Evolutionary conservation across 1,139 yeast genomes (phyloP).

Genomic region (Debaryomyces udenii): DNA sequence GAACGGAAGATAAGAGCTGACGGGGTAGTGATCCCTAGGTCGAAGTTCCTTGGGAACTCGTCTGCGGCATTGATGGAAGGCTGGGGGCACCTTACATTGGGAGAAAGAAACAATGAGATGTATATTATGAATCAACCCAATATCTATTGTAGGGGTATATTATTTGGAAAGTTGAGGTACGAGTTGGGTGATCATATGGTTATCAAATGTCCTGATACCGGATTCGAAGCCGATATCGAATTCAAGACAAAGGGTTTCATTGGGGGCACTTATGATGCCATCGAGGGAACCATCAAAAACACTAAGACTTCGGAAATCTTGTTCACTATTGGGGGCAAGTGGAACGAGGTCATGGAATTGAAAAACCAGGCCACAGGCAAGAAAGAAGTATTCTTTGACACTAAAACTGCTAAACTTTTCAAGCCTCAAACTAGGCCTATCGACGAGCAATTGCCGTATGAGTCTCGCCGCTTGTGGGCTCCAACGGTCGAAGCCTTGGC

Average conservation of each 20-base stretch:
- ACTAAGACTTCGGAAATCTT: conserved; percentile 55
- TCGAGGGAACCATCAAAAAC: conserved; percentile 71
- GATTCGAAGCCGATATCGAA: conserved; percentile 78
- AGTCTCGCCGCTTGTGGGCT: conserved; percentile 83
- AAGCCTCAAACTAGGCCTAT: conserved; percentile 77
- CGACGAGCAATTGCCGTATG: conserved; percentile 76
- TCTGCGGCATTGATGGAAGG: conserved; percentile 99
- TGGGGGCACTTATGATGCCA: conserved; percentile 88
- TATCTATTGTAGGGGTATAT: conserved; percentile 91
- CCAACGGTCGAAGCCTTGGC: conserved; percentile 79
- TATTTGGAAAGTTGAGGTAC: conserved; percentile 85
- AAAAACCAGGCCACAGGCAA: conserved; percentile 54
- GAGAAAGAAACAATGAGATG: conserved; percentile 63
- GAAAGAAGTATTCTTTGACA: conserved; percentile 64
- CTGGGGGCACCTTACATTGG: conserved; percentile 68
- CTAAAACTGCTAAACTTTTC: conserved; percentile 50
- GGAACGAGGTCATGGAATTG: conserved; percentile 87
- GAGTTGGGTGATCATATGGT: conserved; percentile 92
- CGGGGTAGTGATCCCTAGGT: conserved; percentile 84
- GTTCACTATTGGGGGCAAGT: conserved; percentile 80
- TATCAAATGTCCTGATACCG: conserved; percentile 63
- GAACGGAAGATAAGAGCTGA: conserved; percentile 81
- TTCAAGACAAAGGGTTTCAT: conserved; percentile 95
- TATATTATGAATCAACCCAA: conserved; percentile 91
- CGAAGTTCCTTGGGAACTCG: conserved; percentile 89